phyloP scores from a whole-genome alignment of 2,329 filamentous ascomycete genomes.

The Claviceps capensis region DNA sequence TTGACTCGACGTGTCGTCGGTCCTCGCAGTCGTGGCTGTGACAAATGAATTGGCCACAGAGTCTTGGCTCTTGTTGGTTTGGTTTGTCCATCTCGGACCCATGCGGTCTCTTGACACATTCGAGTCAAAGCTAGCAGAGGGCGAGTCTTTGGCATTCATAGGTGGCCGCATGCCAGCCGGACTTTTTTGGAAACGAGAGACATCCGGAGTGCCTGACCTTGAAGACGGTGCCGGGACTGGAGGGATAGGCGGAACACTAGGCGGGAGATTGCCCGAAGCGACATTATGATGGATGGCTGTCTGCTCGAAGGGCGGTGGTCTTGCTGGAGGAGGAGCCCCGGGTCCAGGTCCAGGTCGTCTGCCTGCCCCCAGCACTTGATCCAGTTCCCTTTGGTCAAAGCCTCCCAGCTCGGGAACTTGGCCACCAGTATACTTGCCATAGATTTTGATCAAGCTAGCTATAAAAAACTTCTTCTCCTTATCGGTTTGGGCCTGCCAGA shows the following conservation, averaged over 20 bases:
- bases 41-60: constrained; percentile 35
- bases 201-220: constrained; percentile 12
- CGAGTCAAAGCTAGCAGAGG: constrained; percentile 38
- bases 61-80: constrained; percentile 43
- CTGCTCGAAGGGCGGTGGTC: constrained; percentile 16
- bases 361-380: constrained; percentile 54
- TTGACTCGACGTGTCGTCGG: constrained; percentile 37
- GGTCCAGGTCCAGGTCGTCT: constrained; percentile 22
- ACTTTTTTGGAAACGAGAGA: constrained; percentile 15
- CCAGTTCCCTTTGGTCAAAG: constrained; percentile 68
- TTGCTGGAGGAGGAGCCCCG: constrained; percentile 6
- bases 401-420: constrained; percentile 65
- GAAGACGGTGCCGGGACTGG: constrained; percentile 9
- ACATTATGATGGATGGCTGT: constrained; percentile 10
- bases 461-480: constrained; percentile 99
- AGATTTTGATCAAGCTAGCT: constrained; percentile 90
- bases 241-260: constrained; percentile 6
- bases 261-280: constrained; percentile 8
- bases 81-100: constrained; percentile 32
- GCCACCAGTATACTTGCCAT: constrained; percentile 87
- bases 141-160: constrained; percentile 31
- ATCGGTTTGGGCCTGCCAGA: constrained; percentile 83
- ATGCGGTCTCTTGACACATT: constrained; percentile 23
- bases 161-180: constrained; percentile 19
- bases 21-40: constrained; percentile 20